Conservation (phyloP, 1,139 yeast genomes). For the Debaryomyces robertsiae region DNA sequence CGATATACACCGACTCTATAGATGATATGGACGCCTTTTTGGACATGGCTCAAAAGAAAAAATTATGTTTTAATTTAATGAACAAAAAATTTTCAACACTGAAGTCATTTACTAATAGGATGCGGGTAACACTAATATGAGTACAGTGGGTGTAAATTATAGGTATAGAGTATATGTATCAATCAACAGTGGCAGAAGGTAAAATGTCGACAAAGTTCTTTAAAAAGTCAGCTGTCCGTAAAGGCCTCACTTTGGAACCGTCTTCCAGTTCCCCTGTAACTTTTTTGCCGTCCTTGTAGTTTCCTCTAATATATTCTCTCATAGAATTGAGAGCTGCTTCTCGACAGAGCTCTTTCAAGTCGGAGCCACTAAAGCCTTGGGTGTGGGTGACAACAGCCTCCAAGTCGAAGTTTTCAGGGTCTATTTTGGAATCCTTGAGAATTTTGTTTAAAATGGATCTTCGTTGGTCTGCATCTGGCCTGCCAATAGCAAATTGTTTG, state of each 20-base stretch:
- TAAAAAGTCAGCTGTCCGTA: slow-evolving; percentile 49
- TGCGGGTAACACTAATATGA: slow-evolving; percentile 10
- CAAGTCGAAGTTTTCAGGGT: slow-evolving; percentile 58
- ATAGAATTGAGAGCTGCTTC: slow-evolving; percentile 92
- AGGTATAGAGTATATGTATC: slow-evolving; percentile 12
- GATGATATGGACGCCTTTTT: slow-evolving; percentile 4
- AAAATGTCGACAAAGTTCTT: slow-evolving; percentile 35
- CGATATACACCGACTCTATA: slow-evolving; percentile 7
- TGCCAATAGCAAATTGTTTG: slow-evolving; percentile 76
- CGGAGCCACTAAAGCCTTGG: slow-evolving; percentile 86
- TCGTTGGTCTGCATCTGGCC: slow-evolving; percentile 74
- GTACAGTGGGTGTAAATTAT: slow-evolving; percentile 8
- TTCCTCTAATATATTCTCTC: slow-evolving; percentile 71
- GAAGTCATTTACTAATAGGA: background rate
- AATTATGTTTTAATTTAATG: background rate
- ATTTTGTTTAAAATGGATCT: slow-evolving; percentile 66
- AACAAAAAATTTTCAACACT: slow-evolving; percentile 1
- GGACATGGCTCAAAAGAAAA: background rate
- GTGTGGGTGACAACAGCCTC: slow-evolving; percentile 64
- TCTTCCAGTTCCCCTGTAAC: slow-evolving; percentile 24
- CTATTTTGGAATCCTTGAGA: slow-evolving; percentile 64
- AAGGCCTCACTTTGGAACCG: slow-evolving; percentile 44
- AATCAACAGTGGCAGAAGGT: slow-evolving; percentile 37
- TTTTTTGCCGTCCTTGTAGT: slow-evolving; percentile 48
- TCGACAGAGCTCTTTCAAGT: slow-evolving; percentile 84